Evolutionary conservation across 2,329 filamentous ascomycete species (phyloP).

Genomic region (Fusarium armeniacum): DNA sequence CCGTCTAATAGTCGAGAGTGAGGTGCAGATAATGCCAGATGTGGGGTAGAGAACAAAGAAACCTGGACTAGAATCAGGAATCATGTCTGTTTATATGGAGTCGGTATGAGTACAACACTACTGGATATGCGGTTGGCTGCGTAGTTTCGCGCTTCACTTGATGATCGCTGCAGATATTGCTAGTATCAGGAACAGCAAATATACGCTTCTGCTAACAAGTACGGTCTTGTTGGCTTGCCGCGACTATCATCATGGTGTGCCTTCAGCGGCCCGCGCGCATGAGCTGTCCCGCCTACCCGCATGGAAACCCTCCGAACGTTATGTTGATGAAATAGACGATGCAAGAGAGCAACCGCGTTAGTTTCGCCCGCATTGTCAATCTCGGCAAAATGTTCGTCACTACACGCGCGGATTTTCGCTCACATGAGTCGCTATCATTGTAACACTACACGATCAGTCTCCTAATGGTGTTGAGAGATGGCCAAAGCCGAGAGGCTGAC

Average conservation of each 20-base stretch:
- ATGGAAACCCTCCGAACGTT: constrained; percentile 27
- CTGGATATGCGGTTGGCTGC: constrained; percentile 36
- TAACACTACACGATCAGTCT: constrained; percentile 7
- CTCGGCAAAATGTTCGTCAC: constrained; percentile 4
- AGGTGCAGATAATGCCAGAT: constrained; percentile 19
- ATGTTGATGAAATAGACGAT: constrained; percentile 18
- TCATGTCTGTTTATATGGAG: constrained; percentile 26
- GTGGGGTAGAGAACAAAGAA: constrained; percentile 34
- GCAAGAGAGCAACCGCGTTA: constrained; percentile 13
- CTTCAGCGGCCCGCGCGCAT: constrained; percentile 44
- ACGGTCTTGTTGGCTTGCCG: constrained; percentile 38
- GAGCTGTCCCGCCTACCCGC: constrained; percentile 39
- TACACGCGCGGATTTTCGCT: constrained; percentile 34
- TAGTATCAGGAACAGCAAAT: constrained; percentile 43
- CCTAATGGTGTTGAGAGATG: constrained; percentile 23
- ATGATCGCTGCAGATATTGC: constrained; percentile 32
- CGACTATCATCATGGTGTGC: constrained; percentile 36
- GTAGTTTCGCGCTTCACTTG: constrained; percentile 14
- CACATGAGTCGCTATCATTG: constrained; percentile 13
- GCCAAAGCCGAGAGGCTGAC: constrained; percentile 16
- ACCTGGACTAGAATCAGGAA: constrained; percentile 25
- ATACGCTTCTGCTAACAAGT: constrained; percentile 18
- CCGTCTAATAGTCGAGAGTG: constrained; percentile 20
- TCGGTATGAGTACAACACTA: constrained; percentile 33
- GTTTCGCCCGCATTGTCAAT: constrained; percentile 36